Percentiles rank a stretch among this genome's conserved stretches.
phyloP scores from a whole-genome alignment of 257 asterid species.

The Scutellaria minor region DNA sequence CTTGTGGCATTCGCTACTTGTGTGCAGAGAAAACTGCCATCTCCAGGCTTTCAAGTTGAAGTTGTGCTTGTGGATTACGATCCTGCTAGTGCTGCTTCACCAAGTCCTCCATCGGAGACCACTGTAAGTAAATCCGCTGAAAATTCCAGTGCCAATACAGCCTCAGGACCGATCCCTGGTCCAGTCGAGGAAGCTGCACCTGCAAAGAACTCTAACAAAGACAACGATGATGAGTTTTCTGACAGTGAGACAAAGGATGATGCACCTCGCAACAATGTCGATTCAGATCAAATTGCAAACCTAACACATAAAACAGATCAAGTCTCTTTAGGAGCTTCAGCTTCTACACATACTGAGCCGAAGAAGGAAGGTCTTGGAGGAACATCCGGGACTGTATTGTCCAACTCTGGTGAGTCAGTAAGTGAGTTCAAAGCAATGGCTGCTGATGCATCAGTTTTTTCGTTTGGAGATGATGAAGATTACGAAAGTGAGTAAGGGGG shows the following conservation, averaged over 20 bases:
- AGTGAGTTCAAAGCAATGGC: constrained; percentile 94
- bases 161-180: constrained; percentile 41
- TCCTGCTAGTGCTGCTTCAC: constrained; percentile 35
- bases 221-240: constrained; percentile 70
- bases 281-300: constrained; percentile 45
- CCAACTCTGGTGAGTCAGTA: constrained; percentile 54
- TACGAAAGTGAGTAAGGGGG: constrained; percentile 72
- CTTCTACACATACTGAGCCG: constrained; percentile 43
- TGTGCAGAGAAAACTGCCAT: constrained; percentile 90
- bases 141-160: constrained; percentile 43
- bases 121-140: constrained; percentile 41
- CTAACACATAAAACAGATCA: constrained; percentile 58
- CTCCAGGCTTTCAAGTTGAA: constrained; percentile 97
- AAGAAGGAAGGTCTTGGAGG: constrained; percentile 52
- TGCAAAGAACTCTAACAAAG: constrained; percentile 43
- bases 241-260: constrained; percentile 55
- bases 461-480: constrained; percentile 96
- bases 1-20: neutral
- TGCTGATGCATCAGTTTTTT: constrained; percentile 93
- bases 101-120: constrained; percentile 52
- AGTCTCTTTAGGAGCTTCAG: constrained; percentile 54
- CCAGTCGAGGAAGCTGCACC: constrained; percentile 46
- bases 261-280: constrained; percentile 36
- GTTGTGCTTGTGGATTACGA: constrained; percentile 82
- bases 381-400: constrained; percentile 27